Base-by-base conservation (phyloP, 805 yeast species). In the Kregervanrija pseudodelftensis region DNA sequence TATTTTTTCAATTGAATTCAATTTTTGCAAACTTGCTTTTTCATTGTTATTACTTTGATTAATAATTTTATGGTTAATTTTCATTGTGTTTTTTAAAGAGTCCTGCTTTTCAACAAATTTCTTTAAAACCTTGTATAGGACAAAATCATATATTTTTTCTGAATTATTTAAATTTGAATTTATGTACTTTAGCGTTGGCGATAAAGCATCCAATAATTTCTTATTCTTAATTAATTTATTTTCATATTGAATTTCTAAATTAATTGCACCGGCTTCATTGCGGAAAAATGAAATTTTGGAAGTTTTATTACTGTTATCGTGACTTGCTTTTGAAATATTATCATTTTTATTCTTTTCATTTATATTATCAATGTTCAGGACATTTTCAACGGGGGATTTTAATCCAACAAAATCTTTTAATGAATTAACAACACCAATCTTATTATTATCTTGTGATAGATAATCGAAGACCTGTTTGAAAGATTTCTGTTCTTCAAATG, bases 401-500 rank as follows among this genome's bases (percentile, higher is more conserved):
- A 49, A 36, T 30, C 55, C 55, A 4, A 57, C 57, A 44, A 59
- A 52, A 28, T 53, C 50, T 36, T 50, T 52, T 8, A 60, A 40
- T 0, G 65, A 56, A 16, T 56, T 52, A 4, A 61, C 53, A 11
- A 60, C 49, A 3, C 64, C 60, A 0, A 54, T 46, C 36, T 50
- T 48, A 35, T 43, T 48, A 9, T 46, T 33, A 9, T 48, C 47
- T 17, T 56, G 52, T 40, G 55, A 51, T 37, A 63, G 45, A 43
- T 60, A 58, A 36, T 58, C 55, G 14, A 63, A 59, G 3, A 62
- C 58, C 37, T 53, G 54, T 39, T 60, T 54, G 40, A 62, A 63
- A 4, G 65, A 59, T 41, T 61, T 57, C 41, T 60, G 63, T 40
- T 63, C 67, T 34, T 61, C 61, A 36, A 60, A 53, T 0, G 65